Conservation (phyloP, 805 yeast species). For the Kodamaea sagamina region DNA sequence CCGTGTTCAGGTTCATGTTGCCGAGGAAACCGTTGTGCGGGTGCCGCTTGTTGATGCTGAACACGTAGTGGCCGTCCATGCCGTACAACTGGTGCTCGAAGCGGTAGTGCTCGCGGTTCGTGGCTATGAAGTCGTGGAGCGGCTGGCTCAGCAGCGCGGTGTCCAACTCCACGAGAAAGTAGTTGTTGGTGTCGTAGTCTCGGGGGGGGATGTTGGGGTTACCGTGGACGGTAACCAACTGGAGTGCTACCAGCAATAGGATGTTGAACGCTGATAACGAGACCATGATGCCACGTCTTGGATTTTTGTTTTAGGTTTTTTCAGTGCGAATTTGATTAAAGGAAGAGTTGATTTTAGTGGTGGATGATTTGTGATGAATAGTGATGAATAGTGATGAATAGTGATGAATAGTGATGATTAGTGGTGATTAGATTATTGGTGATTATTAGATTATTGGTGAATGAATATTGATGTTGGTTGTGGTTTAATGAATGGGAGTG, state of each 20-base stretch:
- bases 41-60: conserved; percentile 52
- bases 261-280: conserved; percentile 4
- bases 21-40: conserved; percentile 37
- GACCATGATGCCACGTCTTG: conserved; percentile 9
- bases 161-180: conserved; percentile 63
- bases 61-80: conserved; percentile 62
- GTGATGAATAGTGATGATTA: no score
- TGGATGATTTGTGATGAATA: no score
- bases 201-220: conserved; percentile 18
- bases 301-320: neutral
- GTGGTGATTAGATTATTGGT: no score
- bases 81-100: conserved; percentile 70
- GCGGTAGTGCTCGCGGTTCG: conserved; percentile 36
- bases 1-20: conserved; percentile 32
- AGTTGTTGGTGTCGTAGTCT: conserved; percentile 53
- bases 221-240: neutral
- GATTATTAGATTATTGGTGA: no score
- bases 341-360: no score
- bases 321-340: no score
- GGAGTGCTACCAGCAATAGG: conserved; percentile 7
- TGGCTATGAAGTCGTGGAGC: conserved; percentile 34
- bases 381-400: no score
- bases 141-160: conserved; percentile 28
- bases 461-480: no score
- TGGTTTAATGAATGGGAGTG: no score